Evolutionary conservation across 1,284 basidiomycete species (phyloP).

Genomic region (Heterobasidion irregulare): DNA sequence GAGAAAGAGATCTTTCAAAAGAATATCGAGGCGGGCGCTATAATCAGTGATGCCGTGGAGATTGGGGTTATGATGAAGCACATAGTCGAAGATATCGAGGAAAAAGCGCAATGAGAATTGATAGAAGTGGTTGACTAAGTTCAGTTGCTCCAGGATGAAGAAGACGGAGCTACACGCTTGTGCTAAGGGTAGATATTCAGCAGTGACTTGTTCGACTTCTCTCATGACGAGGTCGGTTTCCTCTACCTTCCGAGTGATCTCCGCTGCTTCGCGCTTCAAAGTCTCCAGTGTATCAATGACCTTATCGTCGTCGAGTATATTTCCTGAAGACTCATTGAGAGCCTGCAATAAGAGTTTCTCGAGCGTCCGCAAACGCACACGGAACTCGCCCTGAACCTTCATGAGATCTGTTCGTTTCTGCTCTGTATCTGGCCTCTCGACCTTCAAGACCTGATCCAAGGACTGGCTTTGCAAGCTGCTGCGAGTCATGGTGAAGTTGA

Average conservation of each 20-base stretch:
- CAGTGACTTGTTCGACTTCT: conserved; percentile 93
- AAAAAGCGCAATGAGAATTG: conserved; percentile 98
- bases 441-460: conserved; percentile 93
- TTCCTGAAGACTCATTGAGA: conserved; percentile 94
- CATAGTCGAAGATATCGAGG: conserved; percentile 96
- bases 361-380: conserved; percentile 84
- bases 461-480: conserved; percentile 98
- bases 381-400: conserved; percentile 98
- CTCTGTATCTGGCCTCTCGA: conserved; percentile 95
- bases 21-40: conserved; percentile 66
- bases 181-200: conserved; percentile 91
- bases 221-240: conserved; percentile 95
- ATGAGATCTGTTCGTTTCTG: conserved; percentile 96
- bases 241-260: conserved; percentile 95
- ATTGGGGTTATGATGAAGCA: conserved; percentile 88
- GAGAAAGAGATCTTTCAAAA: conserved; percentile 90
- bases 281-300: conserved; percentile 97
- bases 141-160: conserved; percentile 94
- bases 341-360: conserved; percentile 93
- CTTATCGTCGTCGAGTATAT: conserved; percentile 98
- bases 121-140: conserved; percentile 96
- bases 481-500: conserved; percentile 99
- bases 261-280: conserved; percentile 94
- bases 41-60: conserved; percentile 75
- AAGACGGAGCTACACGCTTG: conserved; percentile 96